Evolutionary conservation across 2,329 filamentous ascomycete species (phyloP).

Genomic region (Penicillium sp.): DNA sequence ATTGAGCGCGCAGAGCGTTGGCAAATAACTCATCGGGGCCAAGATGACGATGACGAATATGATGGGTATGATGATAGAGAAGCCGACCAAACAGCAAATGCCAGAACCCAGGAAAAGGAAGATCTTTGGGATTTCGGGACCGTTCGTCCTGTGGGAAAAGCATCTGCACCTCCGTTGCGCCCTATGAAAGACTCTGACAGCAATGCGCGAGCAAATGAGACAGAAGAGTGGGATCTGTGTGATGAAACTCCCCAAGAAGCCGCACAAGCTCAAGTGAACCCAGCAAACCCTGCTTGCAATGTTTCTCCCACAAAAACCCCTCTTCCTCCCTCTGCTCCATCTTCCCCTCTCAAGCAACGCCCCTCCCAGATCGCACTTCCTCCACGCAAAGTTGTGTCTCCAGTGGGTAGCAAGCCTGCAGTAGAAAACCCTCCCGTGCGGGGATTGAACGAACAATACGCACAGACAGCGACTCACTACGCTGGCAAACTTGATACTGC

Average conservation of each 20-base stretch:
- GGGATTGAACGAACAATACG: slow-evolving; percentile 8
- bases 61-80: slow-evolving; percentile 58
- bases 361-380: slow-evolving; percentile 42
- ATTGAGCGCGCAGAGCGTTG: slow-evolving; percentile 86
- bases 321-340: slow-evolving; percentile 38
- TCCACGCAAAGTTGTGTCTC: slow-evolving; percentile 40
- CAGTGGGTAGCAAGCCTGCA: slow-evolving; percentile 30
- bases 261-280: slow-evolving; percentile 49
- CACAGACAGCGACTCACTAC: slow-evolving; percentile 9
- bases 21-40: slow-evolving; percentile 65
- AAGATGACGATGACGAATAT: slow-evolving; percentile 50
- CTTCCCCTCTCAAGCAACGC: slow-evolving; percentile 48
- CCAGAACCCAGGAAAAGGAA: slow-evolving; percentile 51
- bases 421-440: slow-evolving; percentile 21
- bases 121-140: slow-evolving; percentile 99
- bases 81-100: slow-evolving; percentile 26
- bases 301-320: slow-evolving; percentile 53
- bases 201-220: slow-evolving; percentile 57
- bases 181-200: slow-evolving; percentile 72
- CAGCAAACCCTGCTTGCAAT: slow-evolving; percentile 37
- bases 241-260: slow-evolving; percentile 23
- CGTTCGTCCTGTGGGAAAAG: slow-evolving; percentile 68
- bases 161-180: slow-evolving; percentile 49
- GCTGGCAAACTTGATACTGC: neutral
- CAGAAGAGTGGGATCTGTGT: slow-evolving; percentile 27